Evolutionary conservation across 257 asterid genomes (phyloP).

Genomic region (Schizonepeta tenuifolia): DNA sequence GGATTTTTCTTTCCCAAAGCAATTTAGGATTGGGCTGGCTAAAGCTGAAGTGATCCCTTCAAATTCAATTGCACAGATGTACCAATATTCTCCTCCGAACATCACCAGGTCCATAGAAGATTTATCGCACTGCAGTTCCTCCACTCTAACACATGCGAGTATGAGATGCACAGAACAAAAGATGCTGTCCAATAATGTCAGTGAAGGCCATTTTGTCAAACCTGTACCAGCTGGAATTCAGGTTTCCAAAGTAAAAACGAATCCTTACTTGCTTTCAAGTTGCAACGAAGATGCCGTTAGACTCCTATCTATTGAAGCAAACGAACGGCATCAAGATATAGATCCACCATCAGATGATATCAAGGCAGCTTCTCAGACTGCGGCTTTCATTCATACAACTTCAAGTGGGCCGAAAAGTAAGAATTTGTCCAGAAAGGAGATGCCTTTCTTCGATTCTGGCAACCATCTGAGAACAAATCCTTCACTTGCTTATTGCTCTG

Average conservation of each 20-base stretch:
- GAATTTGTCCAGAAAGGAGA: constrained; percentile 33
- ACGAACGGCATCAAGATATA: constrained; percentile 17
- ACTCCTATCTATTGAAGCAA: constrained; percentile 31
- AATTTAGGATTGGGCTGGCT: constrained; percentile 42
- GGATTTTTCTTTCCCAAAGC: constrained; percentile 25
- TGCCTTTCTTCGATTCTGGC: constrained; percentile 35
- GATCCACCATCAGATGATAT: constrained; percentile 32
- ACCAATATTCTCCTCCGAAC: constrained; percentile 42
- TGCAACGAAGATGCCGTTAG: constrained; percentile 33
- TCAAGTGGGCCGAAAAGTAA: constrained; percentile 33
- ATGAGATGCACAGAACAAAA: constrained; percentile 40
- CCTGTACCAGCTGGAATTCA: constrained; percentile 34
- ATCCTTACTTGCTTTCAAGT: constrained; percentile 32
- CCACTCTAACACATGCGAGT: constrained; percentile 26
- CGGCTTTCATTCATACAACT: constrained; percentile 27
- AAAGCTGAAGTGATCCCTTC: constrained; percentile 68
- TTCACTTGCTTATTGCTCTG: constrained; percentile 32
- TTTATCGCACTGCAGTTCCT: constrained; percentile 42
- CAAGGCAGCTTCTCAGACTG: constrained; percentile 20
- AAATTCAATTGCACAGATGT: constrained; percentile 55
- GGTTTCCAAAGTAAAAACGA: constrained; percentile 15
- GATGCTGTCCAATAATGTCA: constrained; percentile 28
- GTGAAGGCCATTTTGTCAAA: constrained; percentile 30
- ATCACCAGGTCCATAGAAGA: constrained; percentile 37
- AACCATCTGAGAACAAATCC: constrained; percentile 35